phyloP scores from a whole-genome alignment of 1,284 basidiomycete species.

The Heliocybe sulcata region DNA sequence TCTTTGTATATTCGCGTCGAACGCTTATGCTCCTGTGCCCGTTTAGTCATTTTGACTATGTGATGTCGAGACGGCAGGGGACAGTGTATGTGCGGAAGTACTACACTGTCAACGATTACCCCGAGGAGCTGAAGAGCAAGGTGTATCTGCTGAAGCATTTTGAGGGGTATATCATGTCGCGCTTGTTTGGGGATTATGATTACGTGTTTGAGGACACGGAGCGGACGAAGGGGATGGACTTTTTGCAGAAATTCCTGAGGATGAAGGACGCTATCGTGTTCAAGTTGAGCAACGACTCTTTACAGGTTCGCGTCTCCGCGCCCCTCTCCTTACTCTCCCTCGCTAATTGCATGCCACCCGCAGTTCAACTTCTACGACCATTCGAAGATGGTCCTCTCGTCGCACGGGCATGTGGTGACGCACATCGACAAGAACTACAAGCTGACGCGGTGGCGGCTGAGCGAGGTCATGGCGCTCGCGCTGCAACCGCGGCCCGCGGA shows the following conservation, averaged over 20 bases:
- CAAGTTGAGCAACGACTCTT: constrained; percentile 87
- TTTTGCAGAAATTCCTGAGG: constrained; percentile 91
- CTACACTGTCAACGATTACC: constrained; percentile 54
- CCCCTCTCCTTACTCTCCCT: background rate
- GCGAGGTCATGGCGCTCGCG: constrained; percentile 62
- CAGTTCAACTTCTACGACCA: constrained; percentile 99
- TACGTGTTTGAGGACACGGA: constrained; percentile 73
- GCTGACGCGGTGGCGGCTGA: constrained; percentile 70
- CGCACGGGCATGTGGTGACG: constrained; percentile 71
- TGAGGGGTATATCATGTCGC: constrained; percentile 87
- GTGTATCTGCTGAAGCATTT: constrained; percentile 90
- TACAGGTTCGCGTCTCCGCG: constrained; percentile 62
- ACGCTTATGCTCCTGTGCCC: constrained; percentile 8
- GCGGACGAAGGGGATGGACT: constrained; percentile 80
- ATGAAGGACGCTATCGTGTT: constrained; percentile 98
- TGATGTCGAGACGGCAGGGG: constrained; percentile 57
- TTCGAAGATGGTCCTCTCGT: constrained; percentile 87
- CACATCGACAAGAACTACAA: constrained; percentile 88
- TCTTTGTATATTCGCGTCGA: background rate
- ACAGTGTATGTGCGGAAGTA: constrained; percentile 66
- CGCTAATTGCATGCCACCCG: background rate
- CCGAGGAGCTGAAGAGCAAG: constrained; percentile 79
- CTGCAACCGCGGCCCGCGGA: constrained; percentile 34
- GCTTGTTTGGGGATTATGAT: constrained; percentile 73
- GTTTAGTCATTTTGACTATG: constrained; percentile 80